Evolutionary conservation across 1,284 basidiomycete genomes (phyloP), one percentile per base, ranked within the genome.

Genomic region (Inonotus hispidus): DNA sequence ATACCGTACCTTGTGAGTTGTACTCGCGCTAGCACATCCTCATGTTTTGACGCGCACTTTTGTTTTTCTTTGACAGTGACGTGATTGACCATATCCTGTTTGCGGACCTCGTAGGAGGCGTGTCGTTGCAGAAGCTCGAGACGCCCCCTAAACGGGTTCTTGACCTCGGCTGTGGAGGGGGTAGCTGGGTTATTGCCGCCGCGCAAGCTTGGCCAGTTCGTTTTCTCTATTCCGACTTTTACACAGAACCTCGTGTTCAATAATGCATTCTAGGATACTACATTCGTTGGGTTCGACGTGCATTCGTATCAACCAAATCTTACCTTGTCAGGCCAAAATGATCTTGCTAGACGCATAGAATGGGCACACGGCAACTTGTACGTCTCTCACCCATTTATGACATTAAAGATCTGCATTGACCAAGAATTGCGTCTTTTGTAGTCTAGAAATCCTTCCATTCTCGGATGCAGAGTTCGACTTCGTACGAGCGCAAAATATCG

Each of bases 161-260:
- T 8, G 88, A 90, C 68, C 74, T 95, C 25, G 93, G 92, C 0
- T 93, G 90, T 68, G 92, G 93, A 3, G 84, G 83, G 60, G 93
- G 93, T 0, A 80, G 83, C 58, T 90, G 88, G 88, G 78, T 79
- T 10, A 76, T 90, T 45, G 81, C 85, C 61, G 85, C 85, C 6
- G 87, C 83, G 1, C 82, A 77, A 65, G 71, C 75, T 56, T 90
- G 87, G 86, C 75, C 76, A 69, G 88, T 86, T 60, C 57, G 82
- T 71, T 43, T 52, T 37, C n/a, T 21, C 50, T 7, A 53, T 16
- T 1, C 53, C 58, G 58, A 52, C 56, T 43, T 67, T 23, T 47
- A 23, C 23, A 55, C 62, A 38, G 3, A 47, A 1, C n/a, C 2
- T 39, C 23, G 19, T 45, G n/a, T 7, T 23, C 37, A 19, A 16